Evolutionary conservation across 169 alveolate genomes (phyloP), one percentile per base, ranked within the genome.

Genomic region (Eimeria praecox): DNA sequence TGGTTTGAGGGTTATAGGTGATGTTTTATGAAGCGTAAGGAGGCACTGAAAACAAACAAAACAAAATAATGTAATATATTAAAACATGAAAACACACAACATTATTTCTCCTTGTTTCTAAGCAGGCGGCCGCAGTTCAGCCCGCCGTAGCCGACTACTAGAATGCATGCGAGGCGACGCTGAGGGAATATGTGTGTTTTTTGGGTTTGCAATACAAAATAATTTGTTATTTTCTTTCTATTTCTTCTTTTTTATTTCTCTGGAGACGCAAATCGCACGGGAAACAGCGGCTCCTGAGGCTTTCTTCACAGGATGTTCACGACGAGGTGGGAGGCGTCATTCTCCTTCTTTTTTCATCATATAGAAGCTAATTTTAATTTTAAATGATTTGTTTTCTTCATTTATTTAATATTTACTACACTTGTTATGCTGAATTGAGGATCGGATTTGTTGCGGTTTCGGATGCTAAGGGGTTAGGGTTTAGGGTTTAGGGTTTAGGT

Each of bases 101-200:
- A 0, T 64, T 27, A 27, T 64, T 64, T 64, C n/a, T 22, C n/a
- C 30, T 20, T 27, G 75, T 8, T 22, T n/a, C n/a, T 27, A 12
- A 73, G 54, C 49, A 35, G 30, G 30, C 83, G 52, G 83, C 83
- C 52, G 83, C 83, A 35, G 83, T 30, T 40, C 10, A 73, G 83
- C 83, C 83, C 83, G 49, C 52, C 52, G 44, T 38, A 12, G 89
- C 66, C 44, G 89, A 27, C 89, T 20, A 22, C 75, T 64, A 40
- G n/a, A 40, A 35, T 78, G 89, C 89, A 78, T 78, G 89, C 89
- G 42, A 78, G 56, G 89, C 64, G 89, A 38, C 35, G 56, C 24
- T n/a, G 54, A 4, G 89, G 16, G 0, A 38, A 40, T 44, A 14
- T 42, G 18, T 78, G 86, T 22, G 56, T 35, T 30, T 40, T 20